Base-by-base conservation (phyloP, 2,329 filamentous ascomycete species). In the Ceratocystis colombiana region DNA sequence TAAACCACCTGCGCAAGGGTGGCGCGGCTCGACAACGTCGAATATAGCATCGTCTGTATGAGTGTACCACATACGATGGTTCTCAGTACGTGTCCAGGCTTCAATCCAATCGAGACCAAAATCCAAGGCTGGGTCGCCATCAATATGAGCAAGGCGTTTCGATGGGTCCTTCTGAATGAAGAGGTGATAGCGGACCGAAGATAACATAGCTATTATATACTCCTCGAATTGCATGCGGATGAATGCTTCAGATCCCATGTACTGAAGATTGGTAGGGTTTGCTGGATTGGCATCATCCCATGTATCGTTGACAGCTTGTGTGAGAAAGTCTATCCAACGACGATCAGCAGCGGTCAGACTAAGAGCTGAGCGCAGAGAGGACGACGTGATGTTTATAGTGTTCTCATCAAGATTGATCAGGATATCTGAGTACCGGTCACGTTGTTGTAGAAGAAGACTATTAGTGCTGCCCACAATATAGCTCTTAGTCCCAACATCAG, bases 401-500 rank as follows among this genome's bases (percentile, higher is more conserved):
- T 88, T 84, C 69, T 96, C 92, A 74, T 99, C 94, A 22, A 99
- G 85, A 73, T 99, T 96, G 73, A 99, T 91, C 68, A 99, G 81
- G 45, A 97, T 90, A 73, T 99, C 94, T 74, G 91, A 96, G 75
- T 99, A 97, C 57, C 91, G 86, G 73, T 99, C 93, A 74, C 87
- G 95, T 74, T 99, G 94, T 72, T 96, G 92, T 10, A 99, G 79
- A 44, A 99, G 81, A 28, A 99, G 80, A 5, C 91, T 96, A 75
- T 99, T 99, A 46, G 94, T 99, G 70, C 92, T 96, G 69, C 94
- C 94, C 67, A 99, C 92, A 65, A 99, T 88, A 72, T 97, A 99
- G 1, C 93, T 96, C 77, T 96, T 97, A 22, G 94, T 97, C 53
- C 90, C 89, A 71, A 90, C 86, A 76, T 97, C 93, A 64, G 93